Base-by-base conservation (phyloP, 495 filamentous ascomycete species). In the Hypoxylon intermedium region DNA sequence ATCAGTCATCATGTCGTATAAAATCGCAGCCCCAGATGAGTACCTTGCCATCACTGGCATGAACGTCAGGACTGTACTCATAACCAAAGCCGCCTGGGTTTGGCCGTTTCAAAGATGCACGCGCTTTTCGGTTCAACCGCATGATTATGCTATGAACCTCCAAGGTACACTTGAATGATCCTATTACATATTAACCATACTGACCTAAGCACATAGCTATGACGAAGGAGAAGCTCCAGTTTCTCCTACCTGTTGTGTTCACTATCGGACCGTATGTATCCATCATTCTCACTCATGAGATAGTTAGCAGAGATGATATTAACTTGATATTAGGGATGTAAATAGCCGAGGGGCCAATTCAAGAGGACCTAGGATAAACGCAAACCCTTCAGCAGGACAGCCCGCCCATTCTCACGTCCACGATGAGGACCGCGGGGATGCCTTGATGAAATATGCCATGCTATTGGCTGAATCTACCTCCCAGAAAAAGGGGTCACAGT, bases 21-120 rank as follows among this genome's bases (percentile, higher is more conserved):
- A 72, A 56, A 69, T 79, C 36, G 76, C 76, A 18, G 73, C 75
- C 44, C 78, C 80, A 57, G 71, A 83, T 71, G 75, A 81, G 65
- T 92, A 92, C 77, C 87, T 93, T 72, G 88, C 89, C 80, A 84
- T 93, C 63, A 93, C 90, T 46, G 90, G 90, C 74, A 86, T 84
- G 67, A 83, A 86, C 52, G 81, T 94, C 54, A 76, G 82, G 7
- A 84, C 81, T 67, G 82, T 94, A 52, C 81, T 79, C 62, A 90
- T 94, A 69, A 79, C 75, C 47, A 94, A 93, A 71, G 87, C 88
- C 58, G 84, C 85, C 37, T 84, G 85, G 74, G 80, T 90, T 3
- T 82, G 75, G 72, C 86, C 88, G 58, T 83, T 85, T 64, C 87
- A 91, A 79, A 78, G 77, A 72, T 83, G 75, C 61, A 76, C 75